Evolutionary conservation across 106 monocot genomes (phyloP), one percentile per base, ranked within the genome.

Genomic region (Dioscorea alata): DNA sequence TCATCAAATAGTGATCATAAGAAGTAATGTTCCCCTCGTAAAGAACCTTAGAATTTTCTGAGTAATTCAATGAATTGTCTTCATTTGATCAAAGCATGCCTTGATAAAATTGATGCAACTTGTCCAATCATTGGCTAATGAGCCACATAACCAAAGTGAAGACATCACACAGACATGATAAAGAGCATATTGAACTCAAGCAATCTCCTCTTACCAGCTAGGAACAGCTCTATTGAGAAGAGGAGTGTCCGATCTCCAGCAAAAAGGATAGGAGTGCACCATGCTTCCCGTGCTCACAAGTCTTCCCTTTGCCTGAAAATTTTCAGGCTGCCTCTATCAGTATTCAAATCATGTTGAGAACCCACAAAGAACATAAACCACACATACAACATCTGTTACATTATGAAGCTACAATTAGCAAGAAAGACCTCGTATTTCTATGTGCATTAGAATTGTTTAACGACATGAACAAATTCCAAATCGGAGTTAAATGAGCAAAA

Each of bases 241-340:
- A 79, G 97, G 92, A 76, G 97, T 97, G 4, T 82, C 86, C 48
- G 97, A 97, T 72, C 97, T 92, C 97, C 97, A 97, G 65, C 97
- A 97, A 79, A 89, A 97, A 21, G 97, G 97, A 56, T 97, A 97
- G 60, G 97, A 89, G 79, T 97, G 97, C 42, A 70, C 77, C 21
- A 92, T 87, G 64, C 76, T 97, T 63, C 97, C 97, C 14, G 63
- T 73, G 70, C 79, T 87, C 10, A 97, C 83, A 73, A 97, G 92
- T 61, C 97, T 89, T 70, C 87, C 92, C 79, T 92, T 97, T 48
- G 49, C 92, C 96, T 96, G 80, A 35, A 68, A 28, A 42, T 17
- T 60, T 69, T 7, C 48, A 58, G 24, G 54, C 23, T 62, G 13
- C 25, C 0, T 13, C 57, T 33, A 50, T 65, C 18, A 69, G 57